These are phyloP conservation scores for Tetrahymena malaccensis DNA, from an alignment of 73 alveolate species.

Conservation along the genomic window DNA sequence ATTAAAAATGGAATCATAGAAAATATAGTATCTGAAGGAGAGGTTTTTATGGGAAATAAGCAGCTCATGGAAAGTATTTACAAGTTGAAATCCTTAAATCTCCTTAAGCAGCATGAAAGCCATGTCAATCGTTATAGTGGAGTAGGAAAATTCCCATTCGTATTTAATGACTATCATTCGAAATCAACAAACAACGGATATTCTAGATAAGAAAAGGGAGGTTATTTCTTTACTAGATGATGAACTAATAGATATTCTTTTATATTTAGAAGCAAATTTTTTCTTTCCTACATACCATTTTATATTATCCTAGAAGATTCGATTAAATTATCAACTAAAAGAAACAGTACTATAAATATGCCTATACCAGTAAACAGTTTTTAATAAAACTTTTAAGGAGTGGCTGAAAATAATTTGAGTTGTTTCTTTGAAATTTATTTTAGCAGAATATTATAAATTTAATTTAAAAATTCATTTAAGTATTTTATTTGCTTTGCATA, in stretches of 20 bases:
- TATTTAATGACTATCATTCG: conserved; percentile 36
- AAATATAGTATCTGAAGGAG: conserved; percentile 32
- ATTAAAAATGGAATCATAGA: conserved; percentile 30
- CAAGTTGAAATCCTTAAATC: conserved; percentile 22
- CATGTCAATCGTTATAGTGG: conserved; percentile 16
- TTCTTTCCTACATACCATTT: neutral
- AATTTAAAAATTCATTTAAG: no score
- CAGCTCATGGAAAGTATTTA: conserved; percentile 12
- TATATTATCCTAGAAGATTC: neutral
- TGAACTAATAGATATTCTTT: neutral
- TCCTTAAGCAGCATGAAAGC: conserved; percentile 17
- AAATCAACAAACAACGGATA: conserved; percentile 43
- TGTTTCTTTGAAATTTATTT: neutral
- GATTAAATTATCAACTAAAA: neutral
- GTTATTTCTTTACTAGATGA: conserved; percentile 42
- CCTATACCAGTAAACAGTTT: neutral
- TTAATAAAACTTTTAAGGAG: neutral
- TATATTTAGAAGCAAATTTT: neutral
- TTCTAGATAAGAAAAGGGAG: conserved; percentile 32
- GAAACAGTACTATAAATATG: neutral
- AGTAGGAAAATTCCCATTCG: conserved; percentile 30
- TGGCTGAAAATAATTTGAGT: neutral
- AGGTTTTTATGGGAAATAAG: conserved; percentile 1
- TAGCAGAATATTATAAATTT: neutral
- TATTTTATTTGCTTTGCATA: no score